Evolutionary conservation across 768 basidiomycete genomes (phyloP).

Genomic region (Boletus subcaerulescens): DNA sequence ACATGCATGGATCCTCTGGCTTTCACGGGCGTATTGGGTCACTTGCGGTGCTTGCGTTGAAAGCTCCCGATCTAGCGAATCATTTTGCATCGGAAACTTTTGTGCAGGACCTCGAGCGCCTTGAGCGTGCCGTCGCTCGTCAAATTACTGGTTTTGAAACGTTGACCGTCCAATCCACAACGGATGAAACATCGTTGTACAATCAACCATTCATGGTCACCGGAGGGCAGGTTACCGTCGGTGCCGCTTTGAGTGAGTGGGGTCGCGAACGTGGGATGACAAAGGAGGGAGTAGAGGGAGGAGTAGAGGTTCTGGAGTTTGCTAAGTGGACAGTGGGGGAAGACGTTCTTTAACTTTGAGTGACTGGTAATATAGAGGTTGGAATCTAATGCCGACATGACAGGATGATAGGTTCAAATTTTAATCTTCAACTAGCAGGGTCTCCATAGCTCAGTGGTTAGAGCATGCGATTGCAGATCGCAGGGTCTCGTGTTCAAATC

Average conservation of each 20-base stretch:
- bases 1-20: conserved; percentile 55
- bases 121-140: conserved; percentile 76
- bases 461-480: conserved; percentile 62
- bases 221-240: conserved; percentile 47
- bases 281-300: conserved; percentile 30
- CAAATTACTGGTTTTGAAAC: conserved; percentile 87
- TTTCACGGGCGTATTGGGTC: conserved; percentile 60
- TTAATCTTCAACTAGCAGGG: neutral
- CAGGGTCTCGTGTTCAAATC: conserved; percentile 56
- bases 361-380: no score
- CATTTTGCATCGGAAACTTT: conserved; percentile 48
- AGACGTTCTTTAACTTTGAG: conserved; percentile 5
- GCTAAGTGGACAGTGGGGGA: conserved; percentile 67
- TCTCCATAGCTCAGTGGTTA: conserved; percentile 46
- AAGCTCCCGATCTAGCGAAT: conserved; percentile 44
- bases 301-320: conserved; percentile 47
- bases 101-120: conserved; percentile 51
- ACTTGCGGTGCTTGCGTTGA: conserved; percentile 54
- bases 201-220: conserved; percentile 74
- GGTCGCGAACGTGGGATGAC: conserved; percentile 45
- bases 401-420: no score
- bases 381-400: no score
- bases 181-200: conserved; percentile 58
- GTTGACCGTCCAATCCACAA: conserved; percentile 38
- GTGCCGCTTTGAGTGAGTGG: conserved; percentile 49